Conservation (phyloP, 805 yeast genomes). For the Nakazawaea holstii region DNA sequence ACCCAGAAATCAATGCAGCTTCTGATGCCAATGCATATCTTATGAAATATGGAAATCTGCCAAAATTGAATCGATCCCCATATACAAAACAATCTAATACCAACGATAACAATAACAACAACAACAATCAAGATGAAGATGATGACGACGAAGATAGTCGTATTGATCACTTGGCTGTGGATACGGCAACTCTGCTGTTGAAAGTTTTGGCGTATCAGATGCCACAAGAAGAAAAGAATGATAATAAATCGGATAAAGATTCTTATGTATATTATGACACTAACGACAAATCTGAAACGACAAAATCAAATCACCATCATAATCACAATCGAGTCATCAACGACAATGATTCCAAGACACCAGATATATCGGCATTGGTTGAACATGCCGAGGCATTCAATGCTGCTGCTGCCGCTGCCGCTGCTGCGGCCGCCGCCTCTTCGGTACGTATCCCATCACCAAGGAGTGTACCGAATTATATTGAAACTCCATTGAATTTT, state of each 20-base stretch:
- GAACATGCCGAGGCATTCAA: background rate
- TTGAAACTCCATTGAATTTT: slow-evolving; percentile 7
- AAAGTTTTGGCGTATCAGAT: slow-evolving; percentile 5
- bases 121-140: background rate
- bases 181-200: slow-evolving; percentile 8
- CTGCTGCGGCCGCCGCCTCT: background rate
- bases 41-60: too few relatives aligned
- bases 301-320: too few relatives aligned
- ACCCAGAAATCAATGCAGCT: slow-evolving; percentile 7
- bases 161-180: slow-evolving; percentile 1
- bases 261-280: too few relatives aligned
- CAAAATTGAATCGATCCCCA: too few relatives aligned
- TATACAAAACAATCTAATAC: background rate
- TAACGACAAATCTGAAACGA: background rate
- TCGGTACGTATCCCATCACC: background rate
- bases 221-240: background rate
- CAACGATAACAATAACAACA: background rate
- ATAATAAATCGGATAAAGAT: background rate
- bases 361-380: background rate
- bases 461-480: background rate
- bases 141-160: background rate
- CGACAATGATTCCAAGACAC: background rate
- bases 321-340: background rate
- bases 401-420: background rate
- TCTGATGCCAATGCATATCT: background rate